Evolutionary conservation across 805 yeast genomes (phyloP).

Genomic region (Kazachstania bromeliacearum): DNA sequence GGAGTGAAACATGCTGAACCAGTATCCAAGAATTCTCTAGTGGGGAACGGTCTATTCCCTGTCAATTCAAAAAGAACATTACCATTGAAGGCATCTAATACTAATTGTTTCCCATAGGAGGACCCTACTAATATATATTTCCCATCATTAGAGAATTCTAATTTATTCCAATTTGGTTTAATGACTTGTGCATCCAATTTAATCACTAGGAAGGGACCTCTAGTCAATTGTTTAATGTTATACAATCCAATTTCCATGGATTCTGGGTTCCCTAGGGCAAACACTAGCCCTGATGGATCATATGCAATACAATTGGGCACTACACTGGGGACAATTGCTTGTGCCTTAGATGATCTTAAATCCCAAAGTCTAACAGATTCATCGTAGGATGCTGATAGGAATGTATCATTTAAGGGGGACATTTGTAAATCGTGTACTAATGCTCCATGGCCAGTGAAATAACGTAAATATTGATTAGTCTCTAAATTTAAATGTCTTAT

Average conservation of each 20-base stretch:
- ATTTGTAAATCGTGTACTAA: constrained; percentile 66
- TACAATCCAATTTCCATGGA: constrained; percentile 46
- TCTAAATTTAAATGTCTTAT: constrained; percentile 68
- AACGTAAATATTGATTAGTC: constrained; percentile 71
- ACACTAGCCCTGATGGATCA: constrained; percentile 78
- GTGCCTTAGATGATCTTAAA: constrained; percentile 52
- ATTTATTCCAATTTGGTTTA: constrained; percentile 43
- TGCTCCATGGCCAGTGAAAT: constrained; percentile 80
- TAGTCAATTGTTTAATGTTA: constrained; percentile 48
- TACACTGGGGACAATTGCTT: constrained; percentile 50
- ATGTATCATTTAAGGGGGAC: constrained; percentile 56
- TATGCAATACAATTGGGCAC: constrained; percentile 52
- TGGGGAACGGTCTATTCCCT: constrained; percentile 41
- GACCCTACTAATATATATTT: constrained; percentile 51
- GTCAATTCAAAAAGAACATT: constrained; percentile 35
- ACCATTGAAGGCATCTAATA: constrained; percentile 67
- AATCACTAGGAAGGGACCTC: constrained; percentile 44
- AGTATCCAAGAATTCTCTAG: constrained; percentile 37
- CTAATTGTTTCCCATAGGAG: constrained; percentile 46
- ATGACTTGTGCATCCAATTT: constrained; percentile 26
- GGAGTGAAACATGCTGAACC: constrained; percentile 56
- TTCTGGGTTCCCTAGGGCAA: constrained; percentile 52
- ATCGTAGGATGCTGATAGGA: constrained; percentile 64
- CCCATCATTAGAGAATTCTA: constrained; percentile 77
- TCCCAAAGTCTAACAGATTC: constrained; percentile 86